phyloP scores from a whole-genome alignment of 2,329 filamentous ascomycete species.

The Aspergillus fumigatiaffinis region DNA sequence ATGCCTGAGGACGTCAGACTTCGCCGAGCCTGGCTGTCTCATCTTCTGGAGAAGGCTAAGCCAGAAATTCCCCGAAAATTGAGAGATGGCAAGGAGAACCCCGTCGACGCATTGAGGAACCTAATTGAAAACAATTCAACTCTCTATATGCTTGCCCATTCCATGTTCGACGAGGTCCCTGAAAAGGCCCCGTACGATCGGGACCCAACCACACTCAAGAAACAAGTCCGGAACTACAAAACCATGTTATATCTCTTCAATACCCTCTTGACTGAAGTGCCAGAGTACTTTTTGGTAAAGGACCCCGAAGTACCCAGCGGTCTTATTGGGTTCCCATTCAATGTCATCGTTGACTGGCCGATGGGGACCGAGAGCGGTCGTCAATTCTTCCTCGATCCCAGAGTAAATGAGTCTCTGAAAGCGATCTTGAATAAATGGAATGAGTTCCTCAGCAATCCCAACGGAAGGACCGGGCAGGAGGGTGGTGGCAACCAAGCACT shows the following conservation, averaged over 20 bases:
- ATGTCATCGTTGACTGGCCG: constrained; percentile 4
- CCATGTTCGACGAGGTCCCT: constrained; percentile 8
- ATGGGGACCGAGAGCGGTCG: constrained; percentile 3
- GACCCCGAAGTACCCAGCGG: background rate
- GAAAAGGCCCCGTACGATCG: constrained; percentile 6
- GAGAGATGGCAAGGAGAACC: background rate
- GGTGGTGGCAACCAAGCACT: background rate
- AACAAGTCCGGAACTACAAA: constrained; percentile 7
- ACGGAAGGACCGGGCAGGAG: background rate
- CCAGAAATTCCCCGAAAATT: background rate
- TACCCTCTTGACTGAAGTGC: constrained; percentile 1
- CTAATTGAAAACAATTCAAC: constrained; percentile 4
- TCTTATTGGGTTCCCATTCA: constrained; percentile 4
- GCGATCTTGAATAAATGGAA: background rate
- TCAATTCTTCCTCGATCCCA: constrained; percentile 1
- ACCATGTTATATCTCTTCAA: constrained; percentile 9
- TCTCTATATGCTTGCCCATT: constrained; percentile 6
- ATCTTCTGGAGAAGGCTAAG: background rate
- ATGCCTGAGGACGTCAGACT: constrained; percentile 1
- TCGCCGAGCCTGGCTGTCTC: constrained; percentile 1
- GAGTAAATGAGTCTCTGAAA: background rate
- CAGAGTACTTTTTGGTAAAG: constrained; percentile 1
- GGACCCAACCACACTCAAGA: constrained; percentile 6
- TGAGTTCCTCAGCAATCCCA: background rate
- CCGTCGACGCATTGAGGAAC: background rate